phyloP scores from a whole-genome alignment of 1,139 yeast species.

The Trichomonascaceae sp. region DNA sequence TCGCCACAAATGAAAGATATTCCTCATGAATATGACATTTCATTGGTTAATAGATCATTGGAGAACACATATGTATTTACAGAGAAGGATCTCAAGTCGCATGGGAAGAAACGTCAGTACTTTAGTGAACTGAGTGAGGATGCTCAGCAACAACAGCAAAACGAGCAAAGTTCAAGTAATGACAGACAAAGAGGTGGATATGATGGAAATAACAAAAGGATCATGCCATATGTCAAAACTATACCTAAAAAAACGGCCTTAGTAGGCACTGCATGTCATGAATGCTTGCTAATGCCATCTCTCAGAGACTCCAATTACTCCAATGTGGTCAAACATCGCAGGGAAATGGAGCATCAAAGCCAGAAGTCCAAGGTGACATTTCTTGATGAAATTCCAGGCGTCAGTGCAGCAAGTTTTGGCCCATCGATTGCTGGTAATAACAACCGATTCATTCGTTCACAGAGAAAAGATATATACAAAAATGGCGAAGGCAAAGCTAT shows the following conservation, averaged over 20 bases:
- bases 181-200: slow-evolving; percentile 23
- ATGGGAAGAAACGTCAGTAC: slow-evolving; percentile 1
- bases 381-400: slow-evolving; percentile 80
- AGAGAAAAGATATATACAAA: slow-evolving; percentile 33
- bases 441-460: slow-evolving; percentile 30
- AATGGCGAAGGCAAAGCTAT: slow-evolving; percentile 80
- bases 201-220: slow-evolving; percentile 15
- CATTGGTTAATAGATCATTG: slow-evolving; percentile 70
- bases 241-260: slow-evolving; percentile 65
- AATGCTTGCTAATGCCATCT: slow-evolving; percentile 81
- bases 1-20: slow-evolving; percentile 42
- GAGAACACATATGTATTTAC: slow-evolving; percentile 81
- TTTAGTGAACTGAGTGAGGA: slow-evolving; percentile 8
- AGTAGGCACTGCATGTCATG: slow-evolving; percentile 86
- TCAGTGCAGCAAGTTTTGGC: slow-evolving; percentile 71
- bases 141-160: slow-evolving; percentile 5
- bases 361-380: slow-evolving; percentile 71
- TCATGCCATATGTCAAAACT: slow-evolving; percentile 27
- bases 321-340: slow-evolving; percentile 51
- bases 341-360: slow-evolving; percentile 36
- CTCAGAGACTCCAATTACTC: slow-evolving; percentile 64
- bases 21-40: slow-evolving; percentile 81
- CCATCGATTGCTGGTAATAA: slow-evolving; percentile 53
- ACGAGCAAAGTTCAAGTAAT: slow-evolving; percentile 24
- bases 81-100: slow-evolving; percentile 58